These are phyloP conservation scores for Phytophthora quininea DNA, from an alignment of 352 stramenopile species.

Conservation along the genomic window DNA sequence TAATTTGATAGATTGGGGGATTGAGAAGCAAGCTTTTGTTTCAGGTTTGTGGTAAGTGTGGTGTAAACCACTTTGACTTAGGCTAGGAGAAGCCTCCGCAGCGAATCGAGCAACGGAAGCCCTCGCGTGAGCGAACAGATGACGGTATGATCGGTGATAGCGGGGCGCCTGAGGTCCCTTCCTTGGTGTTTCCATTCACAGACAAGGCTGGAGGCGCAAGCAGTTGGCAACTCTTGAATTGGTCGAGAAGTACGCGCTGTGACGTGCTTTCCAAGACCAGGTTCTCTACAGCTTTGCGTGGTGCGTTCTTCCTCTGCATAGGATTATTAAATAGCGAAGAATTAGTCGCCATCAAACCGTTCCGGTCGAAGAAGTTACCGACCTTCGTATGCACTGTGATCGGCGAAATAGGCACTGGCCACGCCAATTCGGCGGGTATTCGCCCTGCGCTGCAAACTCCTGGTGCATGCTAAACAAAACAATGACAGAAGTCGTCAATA, in stretches of 20 bases:
- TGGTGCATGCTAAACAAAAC: neutral
- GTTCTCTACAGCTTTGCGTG: conserved; percentile 41
- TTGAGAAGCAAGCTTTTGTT: neutral
- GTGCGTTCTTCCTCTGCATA: conserved; percentile 12
- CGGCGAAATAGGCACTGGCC: conserved; percentile 52
- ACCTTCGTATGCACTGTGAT: conserved; percentile 47
- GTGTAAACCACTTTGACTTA: neutral
- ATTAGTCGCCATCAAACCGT: neutral
- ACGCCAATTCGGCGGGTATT: conserved; percentile 11
- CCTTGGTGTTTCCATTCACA: conserved; percentile 1
- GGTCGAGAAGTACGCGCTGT: conserved; percentile 54
- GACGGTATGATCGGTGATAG: conserved; percentile 24
- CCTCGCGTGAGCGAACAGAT: conserved; percentile 3
- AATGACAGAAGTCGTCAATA: neutral
- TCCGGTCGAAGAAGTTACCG: neutral
- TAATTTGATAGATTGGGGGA: conserved; percentile 24
- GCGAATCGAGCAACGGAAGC: conserved; percentile 30
- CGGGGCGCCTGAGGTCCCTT: conserved; percentile 1
- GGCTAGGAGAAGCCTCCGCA: conserved; percentile 39
- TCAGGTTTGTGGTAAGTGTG: neutral
- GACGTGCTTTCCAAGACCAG: conserved; percentile 55
- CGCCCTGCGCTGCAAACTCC: conserved; percentile 3
- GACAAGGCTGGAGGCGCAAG: conserved; percentile 12
- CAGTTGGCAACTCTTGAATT: conserved; percentile 54
- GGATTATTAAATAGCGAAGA: neutral